Base-by-base conservation (phyloP, 2,329 filamentous ascomycete species). In the Macrophomina pseudophaseolina region DNA sequence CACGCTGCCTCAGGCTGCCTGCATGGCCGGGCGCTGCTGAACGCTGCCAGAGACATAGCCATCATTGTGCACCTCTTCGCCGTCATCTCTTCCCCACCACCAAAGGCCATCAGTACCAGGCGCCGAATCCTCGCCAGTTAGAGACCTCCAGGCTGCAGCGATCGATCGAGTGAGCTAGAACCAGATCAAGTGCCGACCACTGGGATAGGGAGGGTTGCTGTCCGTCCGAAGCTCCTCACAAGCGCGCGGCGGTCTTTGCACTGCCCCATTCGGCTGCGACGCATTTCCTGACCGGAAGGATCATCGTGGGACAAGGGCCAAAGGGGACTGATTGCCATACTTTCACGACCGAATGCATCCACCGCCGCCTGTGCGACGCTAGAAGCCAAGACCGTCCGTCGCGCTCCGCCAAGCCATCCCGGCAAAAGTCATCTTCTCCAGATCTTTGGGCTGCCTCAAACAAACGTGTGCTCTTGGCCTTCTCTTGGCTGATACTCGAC, bases 261-360 rank as follows among this genome's bases (percentile, higher is more conserved):
- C 58, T 62, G 58, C 58, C 58, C 44, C 58, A 49, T 62, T 62
- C 58, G 58, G 58, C 30, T 62, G 58, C 58, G 44, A 49, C 58
- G 58, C n/a, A 38, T 38, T 62, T 62, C 58, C 58, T 38, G 58
- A 62, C 58, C 58, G 32, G 58, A 35, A 30, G 16, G 58, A 49
- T 62, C 58, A 28, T 38, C 32, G 44, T 35, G 32, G 44, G 14
- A 35, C 44, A 62, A 49, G 44, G 12, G 44, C 46, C 42, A 48
- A 49, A 49, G 11, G 23, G 44, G 58, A 33, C 42, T 49, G 44
- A 49, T 62, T 18, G 58, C 44, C 58, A 40, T 48, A 44, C 42
- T 48, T 49, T 18, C 44, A 49, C 44, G 44, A 35, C 58, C 58
- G 42, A 62, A 49, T 62, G 58, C 58, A 60, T 60, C 58, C 56